Evolutionary conservation across 2,329 filamentous ascomycete species (phyloP).

Genomic region (Coniochaeta sp.): DNA sequence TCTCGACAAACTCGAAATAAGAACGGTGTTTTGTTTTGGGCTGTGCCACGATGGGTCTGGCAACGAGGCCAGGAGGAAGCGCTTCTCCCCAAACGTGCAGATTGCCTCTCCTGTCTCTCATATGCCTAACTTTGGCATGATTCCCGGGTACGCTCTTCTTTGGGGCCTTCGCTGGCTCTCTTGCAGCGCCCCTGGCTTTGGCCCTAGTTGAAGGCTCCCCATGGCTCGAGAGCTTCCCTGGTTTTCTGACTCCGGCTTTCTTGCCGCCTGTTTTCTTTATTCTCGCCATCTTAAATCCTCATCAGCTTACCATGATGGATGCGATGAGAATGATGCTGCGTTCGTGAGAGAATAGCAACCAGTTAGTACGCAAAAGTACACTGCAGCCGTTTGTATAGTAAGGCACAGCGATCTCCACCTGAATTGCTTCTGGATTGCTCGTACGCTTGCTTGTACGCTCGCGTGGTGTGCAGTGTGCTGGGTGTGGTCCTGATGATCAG

Average conservation of each 20-base stretch:
- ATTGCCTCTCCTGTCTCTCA: conserved; percentile 17
- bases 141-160: conserved; percentile 10
- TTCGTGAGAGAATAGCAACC: neutral
- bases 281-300: neutral
- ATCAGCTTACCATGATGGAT: neutral
- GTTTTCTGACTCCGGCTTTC: neutral
- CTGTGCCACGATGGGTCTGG: conserved; percentile 18
- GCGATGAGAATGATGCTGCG: neutral
- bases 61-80: conserved; percentile 19
- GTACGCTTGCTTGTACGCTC: too few relatives aligned
- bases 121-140: conserved; percentile 24
- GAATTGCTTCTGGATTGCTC: too few relatives aligned
- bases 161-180: neutral
- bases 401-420: neutral
- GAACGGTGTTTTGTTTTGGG: conserved; percentile 50
- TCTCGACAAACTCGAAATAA: conserved; percentile 59
- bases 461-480: neutral
- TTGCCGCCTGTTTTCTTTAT: neutral
- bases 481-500: neutral
- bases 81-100: conserved; percentile 17
- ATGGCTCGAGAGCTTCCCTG: too few relatives aligned
- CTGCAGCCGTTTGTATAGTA: neutral
- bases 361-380: neutral
- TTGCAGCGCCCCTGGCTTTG: too few relatives aligned
- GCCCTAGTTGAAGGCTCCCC: too few relatives aligned